Percentiles rank a stretch among this genome's conserved stretches.
These are phyloP conservation scores for Raffaelea albimanens DNA, from an alignment of 2,329 filamentous ascomycete genomes.

Conservation along the genomic window DNA sequence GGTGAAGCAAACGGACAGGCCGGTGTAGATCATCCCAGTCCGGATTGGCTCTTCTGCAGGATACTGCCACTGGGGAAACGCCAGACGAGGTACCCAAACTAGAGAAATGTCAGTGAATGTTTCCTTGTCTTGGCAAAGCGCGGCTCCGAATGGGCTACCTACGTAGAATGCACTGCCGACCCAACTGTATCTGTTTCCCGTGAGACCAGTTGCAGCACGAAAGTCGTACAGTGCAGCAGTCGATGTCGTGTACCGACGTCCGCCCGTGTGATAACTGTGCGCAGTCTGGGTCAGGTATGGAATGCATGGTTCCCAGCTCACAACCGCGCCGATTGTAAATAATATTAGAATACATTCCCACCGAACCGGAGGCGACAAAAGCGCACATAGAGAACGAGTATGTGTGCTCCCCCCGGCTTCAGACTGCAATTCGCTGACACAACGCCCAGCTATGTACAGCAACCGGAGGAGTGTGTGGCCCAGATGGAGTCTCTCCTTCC, in stretches of 20 bases:
- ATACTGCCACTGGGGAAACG: constrained; percentile 22
- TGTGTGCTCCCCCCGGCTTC: not conserved
- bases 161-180: constrained; percentile 19
- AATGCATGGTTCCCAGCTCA: not conserved
- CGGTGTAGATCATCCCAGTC: constrained; percentile 12
- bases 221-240: constrained; percentile 20
- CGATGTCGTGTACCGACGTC: constrained; percentile 16
- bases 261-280: constrained; percentile 17
- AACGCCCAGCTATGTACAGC: constrained; percentile 8
- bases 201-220: constrained; percentile 15
- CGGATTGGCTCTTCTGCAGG: constrained; percentile 20
- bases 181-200: constrained; percentile 18
- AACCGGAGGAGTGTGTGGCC: constrained; percentile 11
- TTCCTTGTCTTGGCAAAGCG: not conserved
- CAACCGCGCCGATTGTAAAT: not conserved
- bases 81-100: constrained; percentile 25
- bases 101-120: not conserved
- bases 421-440: not conserved
- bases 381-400: not conserved
- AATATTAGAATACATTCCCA: constrained; percentile 12
- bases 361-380: constrained; percentile 1
- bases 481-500: constrained; percentile 10
- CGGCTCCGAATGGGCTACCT: not conserved
- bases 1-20: not conserved
- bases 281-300: constrained; percentile 12